These are phyloP conservation scores for Harrya chromipes DNA, from an alignment of 768 basidiomycete genomes.

Conservation along the genomic window DNA sequence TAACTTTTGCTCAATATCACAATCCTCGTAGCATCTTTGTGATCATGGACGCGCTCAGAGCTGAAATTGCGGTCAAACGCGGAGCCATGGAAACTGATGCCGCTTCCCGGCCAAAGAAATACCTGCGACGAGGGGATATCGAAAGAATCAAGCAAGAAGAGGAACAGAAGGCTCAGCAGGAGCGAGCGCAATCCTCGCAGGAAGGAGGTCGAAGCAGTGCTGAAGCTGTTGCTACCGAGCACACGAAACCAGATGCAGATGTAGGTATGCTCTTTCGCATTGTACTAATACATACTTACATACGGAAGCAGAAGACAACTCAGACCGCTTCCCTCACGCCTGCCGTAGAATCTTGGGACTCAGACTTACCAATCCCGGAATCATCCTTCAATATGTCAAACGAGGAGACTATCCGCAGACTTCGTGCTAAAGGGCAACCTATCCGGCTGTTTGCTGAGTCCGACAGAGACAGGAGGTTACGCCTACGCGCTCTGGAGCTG, in stretches of 20 bases:
- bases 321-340: conserved; percentile 42
- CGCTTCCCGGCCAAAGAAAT: conserved; percentile 65
- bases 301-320: conserved; percentile 41
- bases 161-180: conserved; percentile 33
- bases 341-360: conserved; percentile 30
- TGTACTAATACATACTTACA: conserved; percentile 31
- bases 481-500: conserved; percentile 89
- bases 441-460: conserved; percentile 93
- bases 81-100: conserved; percentile 60
- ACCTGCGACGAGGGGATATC: conserved; percentile 88
- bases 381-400: conserved; percentile 84
- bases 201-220: conserved; percentile 19
- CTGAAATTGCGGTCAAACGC: conserved; percentile 85
- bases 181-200: conserved; percentile 33
- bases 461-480: conserved; percentile 88
- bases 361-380: conserved; percentile 38
- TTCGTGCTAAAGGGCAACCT: conserved; percentile 90
- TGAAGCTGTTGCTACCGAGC: conserved; percentile 18
- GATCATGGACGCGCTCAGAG: conserved; percentile 85
- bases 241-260: conserved; percentile 33
- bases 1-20: background rate
- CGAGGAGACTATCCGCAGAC: conserved; percentile 84
- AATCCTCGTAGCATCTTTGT: background rate
- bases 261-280: conserved; percentile 37
- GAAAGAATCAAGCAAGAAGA: conserved; percentile 61